phyloP scores from a whole-genome alignment of 768 basidiomycete genomes.

The Chalciporus piperatus region DNA sequence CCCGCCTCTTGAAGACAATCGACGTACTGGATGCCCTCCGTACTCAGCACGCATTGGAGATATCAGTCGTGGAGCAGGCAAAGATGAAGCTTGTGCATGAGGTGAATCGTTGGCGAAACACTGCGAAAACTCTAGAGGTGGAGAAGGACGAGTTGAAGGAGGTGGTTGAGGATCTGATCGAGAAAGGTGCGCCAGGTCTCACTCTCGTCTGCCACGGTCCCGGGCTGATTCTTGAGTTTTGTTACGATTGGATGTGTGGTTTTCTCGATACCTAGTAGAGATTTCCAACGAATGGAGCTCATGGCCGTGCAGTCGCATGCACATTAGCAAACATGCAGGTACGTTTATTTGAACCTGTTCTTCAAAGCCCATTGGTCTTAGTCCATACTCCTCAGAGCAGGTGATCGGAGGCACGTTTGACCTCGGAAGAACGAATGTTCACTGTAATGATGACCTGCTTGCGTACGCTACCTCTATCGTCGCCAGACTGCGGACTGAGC shows the following conservation, averaged over 20 bases:
- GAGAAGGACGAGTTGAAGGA: conserved; percentile 56
- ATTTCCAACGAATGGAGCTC: conserved; percentile 40
- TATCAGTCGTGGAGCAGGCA: conserved; percentile 32
- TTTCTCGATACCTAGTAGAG: conserved; percentile 36
- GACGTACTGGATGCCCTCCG: conserved; percentile 48
- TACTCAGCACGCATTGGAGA: conserved; percentile 38
- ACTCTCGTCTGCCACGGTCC: neutral
- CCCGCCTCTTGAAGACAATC: conserved; percentile 46
- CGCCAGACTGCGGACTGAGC: conserved; percentile 38
- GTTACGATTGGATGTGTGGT: neutral
- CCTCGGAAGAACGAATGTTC: neutral
- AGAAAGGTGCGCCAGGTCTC: conserved; percentile 48
- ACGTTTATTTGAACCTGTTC: conserved; percentile 21
- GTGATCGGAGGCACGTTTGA: neutral
- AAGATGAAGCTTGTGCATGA: conserved; percentile 37
- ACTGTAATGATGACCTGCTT: conserved; percentile 28
- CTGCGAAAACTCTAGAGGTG: conserved; percentile 36
- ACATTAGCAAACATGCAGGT: conserved; percentile 44
- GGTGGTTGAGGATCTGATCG: conserved; percentile 49
- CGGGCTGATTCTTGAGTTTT: neutral
- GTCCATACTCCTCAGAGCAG: conserved; percentile 18
- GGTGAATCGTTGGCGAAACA: conserved; percentile 33
- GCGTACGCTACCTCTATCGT: conserved; percentile 47
- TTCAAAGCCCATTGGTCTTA: conserved; percentile 1
- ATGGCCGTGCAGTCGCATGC: conserved; percentile 47